Conservation (phyloP, 2,329 filamentous ascomycete species). For the Epichloe elymi region DNA sequence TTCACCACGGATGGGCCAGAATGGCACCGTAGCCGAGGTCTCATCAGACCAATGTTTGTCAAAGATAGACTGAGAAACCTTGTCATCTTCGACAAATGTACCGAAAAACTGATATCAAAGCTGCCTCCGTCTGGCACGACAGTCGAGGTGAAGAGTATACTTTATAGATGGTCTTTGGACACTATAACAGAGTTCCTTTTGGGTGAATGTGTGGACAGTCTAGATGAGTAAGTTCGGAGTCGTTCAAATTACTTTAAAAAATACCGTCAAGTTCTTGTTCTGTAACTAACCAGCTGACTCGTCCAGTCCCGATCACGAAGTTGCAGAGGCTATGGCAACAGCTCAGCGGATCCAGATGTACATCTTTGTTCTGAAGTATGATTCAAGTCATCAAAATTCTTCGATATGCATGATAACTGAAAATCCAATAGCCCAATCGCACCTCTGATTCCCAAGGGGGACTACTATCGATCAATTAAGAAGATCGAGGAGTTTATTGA, state of each 20-base stretch:
- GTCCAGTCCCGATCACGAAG: conserved; percentile 38
- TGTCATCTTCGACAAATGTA: conserved; percentile 45
- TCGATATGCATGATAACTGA: not conserved
- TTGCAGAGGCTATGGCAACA: conserved; percentile 56
- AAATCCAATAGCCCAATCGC: conserved; percentile 38
- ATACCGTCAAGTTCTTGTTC: conserved; percentile 25
- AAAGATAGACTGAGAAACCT: conserved; percentile 35
- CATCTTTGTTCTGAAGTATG: conserved; percentile 35
- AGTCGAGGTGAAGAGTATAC: conserved; percentile 48
- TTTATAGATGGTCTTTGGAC: conserved; percentile 54
- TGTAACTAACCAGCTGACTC: conserved; percentile 8
- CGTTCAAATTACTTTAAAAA: conserved; percentile 15
- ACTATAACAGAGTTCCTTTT: conserved; percentile 57
- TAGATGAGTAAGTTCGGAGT: conserved; percentile 21
- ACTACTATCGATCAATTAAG: conserved; percentile 50
- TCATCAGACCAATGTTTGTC: conserved; percentile 41
- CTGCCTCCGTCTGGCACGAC: conserved; percentile 40
- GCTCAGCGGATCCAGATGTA: conserved; percentile 56
- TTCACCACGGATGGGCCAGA: conserved; percentile 37
- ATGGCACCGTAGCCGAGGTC: conserved; percentile 40
- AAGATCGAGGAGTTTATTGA: conserved; percentile 56
- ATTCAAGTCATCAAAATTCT: conserved; percentile 1
- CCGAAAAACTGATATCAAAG: conserved; percentile 41
- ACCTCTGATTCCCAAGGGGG: conserved; percentile 40
- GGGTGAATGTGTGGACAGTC: conserved; percentile 39